Conservation (phyloP, 345 rosid genomes). For the Melastoma malabathricum region DNA sequence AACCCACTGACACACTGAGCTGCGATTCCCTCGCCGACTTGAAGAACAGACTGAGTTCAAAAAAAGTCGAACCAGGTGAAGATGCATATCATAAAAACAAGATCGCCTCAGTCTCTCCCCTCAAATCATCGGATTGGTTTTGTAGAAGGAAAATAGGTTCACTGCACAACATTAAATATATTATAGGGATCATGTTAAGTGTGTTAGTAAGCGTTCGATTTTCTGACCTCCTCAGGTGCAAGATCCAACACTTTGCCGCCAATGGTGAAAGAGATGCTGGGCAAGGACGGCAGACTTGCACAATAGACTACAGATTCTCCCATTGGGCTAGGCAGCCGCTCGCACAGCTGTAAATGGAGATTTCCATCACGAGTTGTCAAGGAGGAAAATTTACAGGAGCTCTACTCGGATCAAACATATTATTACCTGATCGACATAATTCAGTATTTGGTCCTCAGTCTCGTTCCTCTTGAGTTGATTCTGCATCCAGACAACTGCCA, state of each 20-base stretch:
- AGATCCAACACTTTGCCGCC: constrained; percentile 69
- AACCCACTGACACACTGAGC: constrained; percentile 57
- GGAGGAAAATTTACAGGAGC: constrained; percentile 6
- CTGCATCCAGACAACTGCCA: constrained; percentile 93
- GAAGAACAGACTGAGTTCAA: constrained; percentile 28
- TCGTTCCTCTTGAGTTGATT: constrained; percentile 52
- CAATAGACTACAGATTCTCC: constrained; percentile 80
- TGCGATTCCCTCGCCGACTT: constrained; percentile 38
- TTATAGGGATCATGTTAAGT: too few relatives aligned
- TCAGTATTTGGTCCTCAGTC: constrained; percentile 58
- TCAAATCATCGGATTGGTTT: not conserved
- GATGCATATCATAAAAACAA: not conserved
- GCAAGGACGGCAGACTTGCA: constrained; percentile 41
- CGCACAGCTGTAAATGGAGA: constrained; percentile 48
- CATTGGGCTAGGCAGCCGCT: constrained; percentile 68
- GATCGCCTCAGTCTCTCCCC: not conserved
- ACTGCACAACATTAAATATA: too few relatives aligned
- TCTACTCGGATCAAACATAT: not conserved
- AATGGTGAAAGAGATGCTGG: constrained; percentile 62
- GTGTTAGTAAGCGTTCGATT: not conserved
- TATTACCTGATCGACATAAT: constrained; percentile 54
- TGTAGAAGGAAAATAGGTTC: not conserved
- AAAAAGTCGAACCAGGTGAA: not conserved
- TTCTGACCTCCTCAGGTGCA: constrained; percentile 58
- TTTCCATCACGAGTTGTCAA: constrained; percentile 1